Evolutionary conservation across 2,329 filamentous ascomycete species (phyloP), one percentile per base, ranked within the genome.

Genomic region (Sarocladiaceae sp.): DNA sequence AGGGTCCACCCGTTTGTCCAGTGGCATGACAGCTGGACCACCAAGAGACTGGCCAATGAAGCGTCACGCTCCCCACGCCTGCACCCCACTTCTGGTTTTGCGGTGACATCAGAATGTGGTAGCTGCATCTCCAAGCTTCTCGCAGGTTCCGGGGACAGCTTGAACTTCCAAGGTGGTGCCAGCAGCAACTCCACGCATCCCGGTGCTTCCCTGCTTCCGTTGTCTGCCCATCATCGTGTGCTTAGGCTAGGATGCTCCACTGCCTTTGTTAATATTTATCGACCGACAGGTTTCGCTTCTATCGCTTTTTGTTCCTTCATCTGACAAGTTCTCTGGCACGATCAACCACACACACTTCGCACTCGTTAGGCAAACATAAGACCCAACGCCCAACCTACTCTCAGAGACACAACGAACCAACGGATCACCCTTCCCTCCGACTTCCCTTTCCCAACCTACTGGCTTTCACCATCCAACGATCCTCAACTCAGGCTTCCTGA

Each of bases 21-120:
- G n/a, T n/a, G n/a, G n/a, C n/a, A n/a, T n/a, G n/a, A n/a, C n/a
- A n/a, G n/a, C n/a, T n/a, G n/a, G n/a, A n/a, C n/a, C n/a, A n/a
- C n/a, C n/a, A n/a, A n/a, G n/a, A n/a, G n/a, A n/a, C 4, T 26
- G 21, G 32, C 50, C 50, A 55, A 51, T 59, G 45, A 59, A 9
- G 43, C 4, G 7, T 20, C 40, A 31, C n/a, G 24, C 44, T 53
- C 53, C 51, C 54, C 54, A 54, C 55, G 43, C 50, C 53, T 52
- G 13, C 34, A 52, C 53, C 47, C 41, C 19, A 11, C 21, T 7
- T 13, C 19, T 19, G 6, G 9, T 40, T 49, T 35, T 27, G 43
- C 35, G 61, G 61, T 63, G 61, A 64, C 61, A 59, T 65, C 60
- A 60, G 34, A 39, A 19, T 35, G n/a, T 35, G 18, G 7, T 11